These are phyloP conservation scores for Sporobolomyces roseus DNA, from an alignment of 768 basidiomycete genomes.

Conservation along the genomic window DNA sequence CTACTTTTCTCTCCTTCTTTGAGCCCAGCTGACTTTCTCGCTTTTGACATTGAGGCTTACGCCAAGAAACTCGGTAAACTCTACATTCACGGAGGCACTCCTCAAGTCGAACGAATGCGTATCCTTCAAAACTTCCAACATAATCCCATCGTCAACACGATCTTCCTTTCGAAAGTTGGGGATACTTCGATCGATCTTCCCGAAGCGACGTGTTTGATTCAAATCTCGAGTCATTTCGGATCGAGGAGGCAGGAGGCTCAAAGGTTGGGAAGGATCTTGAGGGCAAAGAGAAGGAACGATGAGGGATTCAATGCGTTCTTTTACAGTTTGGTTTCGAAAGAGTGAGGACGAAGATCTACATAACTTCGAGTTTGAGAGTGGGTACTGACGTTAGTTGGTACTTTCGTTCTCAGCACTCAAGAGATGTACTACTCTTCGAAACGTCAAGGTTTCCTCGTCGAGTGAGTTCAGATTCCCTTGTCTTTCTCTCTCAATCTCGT, in stretches of 20 bases:
- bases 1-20: too few relatives aligned
- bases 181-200: constrained; percentile 98
- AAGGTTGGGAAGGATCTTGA: constrained; percentile 86
- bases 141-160: constrained; percentile 86
- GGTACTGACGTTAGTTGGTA: background rate
- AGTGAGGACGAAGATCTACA: constrained; percentile 21
- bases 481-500: background rate
- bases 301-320: constrained; percentile 99
- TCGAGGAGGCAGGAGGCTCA: constrained; percentile 97
- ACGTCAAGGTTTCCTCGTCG: constrained; percentile 95
- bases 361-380: background rate
- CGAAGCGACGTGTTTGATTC: constrained; percentile 97
- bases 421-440: constrained; percentile 99
- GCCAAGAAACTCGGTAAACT: constrained; percentile 79
- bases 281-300: constrained; percentile 95
- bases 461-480: constrained; percentile 49
- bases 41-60: constrained; percentile 56
- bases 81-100: constrained; percentile 79
- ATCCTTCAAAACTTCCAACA: constrained; percentile 94
- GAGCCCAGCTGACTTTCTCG: background rate
- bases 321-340: constrained; percentile 97
- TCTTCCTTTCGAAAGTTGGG: constrained; percentile 97
- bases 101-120: constrained; percentile 90
- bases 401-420: constrained; percentile 62
- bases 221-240: constrained; percentile 98